Percentiles rank a stretch among this genome's conserved stretches.
Conservation (phyloP, 139 green algal genomes). For the Asterochloris sp. region DNA sequence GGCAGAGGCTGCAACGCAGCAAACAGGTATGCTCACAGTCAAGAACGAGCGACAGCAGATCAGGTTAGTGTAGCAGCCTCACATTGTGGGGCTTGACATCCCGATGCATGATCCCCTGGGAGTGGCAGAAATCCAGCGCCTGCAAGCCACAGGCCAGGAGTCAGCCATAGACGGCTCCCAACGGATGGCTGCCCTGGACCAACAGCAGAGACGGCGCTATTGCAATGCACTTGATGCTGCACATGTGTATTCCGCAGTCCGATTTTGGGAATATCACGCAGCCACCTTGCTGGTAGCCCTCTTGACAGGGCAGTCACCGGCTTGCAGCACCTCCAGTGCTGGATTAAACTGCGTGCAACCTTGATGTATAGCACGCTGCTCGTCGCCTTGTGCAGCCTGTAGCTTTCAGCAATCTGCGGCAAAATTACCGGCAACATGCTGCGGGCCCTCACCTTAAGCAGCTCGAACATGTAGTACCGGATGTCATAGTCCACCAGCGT, state of each 20-base stretch:
- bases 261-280: not conserved
- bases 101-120: slow-evolving; percentile 87
- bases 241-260: not conserved
- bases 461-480: slow-evolving; percentile 95
- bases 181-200: not conserved
- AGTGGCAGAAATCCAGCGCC: slow-evolving; percentile 96
- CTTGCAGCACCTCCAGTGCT: not conserved
- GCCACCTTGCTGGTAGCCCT: too few relatives aligned
- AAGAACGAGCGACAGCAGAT: not conserved
- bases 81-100: slow-evolving; percentile 84
- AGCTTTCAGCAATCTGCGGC: too few relatives aligned
- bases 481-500: slow-evolving; percentile 96
- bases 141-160: slow-evolving; percentile 18
- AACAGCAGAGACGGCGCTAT: not conserved
- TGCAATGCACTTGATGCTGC: not conserved
- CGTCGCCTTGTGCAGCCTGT: too few relatives aligned
- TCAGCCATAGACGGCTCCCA: not conserved
- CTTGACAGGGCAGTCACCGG: too few relatives aligned
- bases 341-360: not conserved
- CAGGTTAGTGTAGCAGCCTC: slow-evolving; percentile 9
- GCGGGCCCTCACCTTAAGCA: slow-evolving; percentile 70
- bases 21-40: not conserved
- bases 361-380: not conserved
- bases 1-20: slow-evolving; percentile 15
- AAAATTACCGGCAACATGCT: not conserved